phyloP scores from a whole-genome alignment of 768 basidiomycete species.

The Boletus rufocinnamomeus region DNA sequence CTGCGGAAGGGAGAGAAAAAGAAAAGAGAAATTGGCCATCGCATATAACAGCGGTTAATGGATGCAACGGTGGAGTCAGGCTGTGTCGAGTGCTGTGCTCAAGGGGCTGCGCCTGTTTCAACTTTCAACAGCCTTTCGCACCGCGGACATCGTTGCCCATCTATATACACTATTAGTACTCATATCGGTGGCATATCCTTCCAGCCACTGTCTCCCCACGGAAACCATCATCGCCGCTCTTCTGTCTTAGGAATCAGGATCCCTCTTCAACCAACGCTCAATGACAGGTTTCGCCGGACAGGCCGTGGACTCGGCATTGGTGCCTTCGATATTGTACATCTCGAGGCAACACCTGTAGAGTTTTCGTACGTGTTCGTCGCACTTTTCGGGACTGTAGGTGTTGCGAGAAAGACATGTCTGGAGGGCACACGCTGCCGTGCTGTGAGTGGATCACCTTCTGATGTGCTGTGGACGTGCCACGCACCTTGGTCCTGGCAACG shows the following conservation, averaged over 20 bases:
- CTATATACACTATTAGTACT: no score
- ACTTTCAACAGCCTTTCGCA: neutral
- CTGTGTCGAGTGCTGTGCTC: slow-evolving; percentile 9
- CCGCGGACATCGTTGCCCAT: neutral
- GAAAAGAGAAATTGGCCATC: neutral
- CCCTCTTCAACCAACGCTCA: slow-evolving; percentile 55
- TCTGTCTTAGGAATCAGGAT: slow-evolving; percentile 11
- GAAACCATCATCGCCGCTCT: neutral
- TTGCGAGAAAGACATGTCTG: slow-evolving; percentile 65
- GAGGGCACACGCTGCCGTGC: slow-evolving; percentile 55
- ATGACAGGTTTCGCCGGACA: slow-evolving; percentile 60
- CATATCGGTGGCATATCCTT: no score
- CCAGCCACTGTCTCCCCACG: neutral
- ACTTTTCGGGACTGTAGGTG: slow-evolving; percentile 65
- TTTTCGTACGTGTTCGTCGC: slow-evolving; percentile 49
- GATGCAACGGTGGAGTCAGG: neutral
- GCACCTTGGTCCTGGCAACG: slow-evolving; percentile 29
- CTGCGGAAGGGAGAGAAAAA: neutral
- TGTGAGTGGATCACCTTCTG: neutral
- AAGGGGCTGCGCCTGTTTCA: neutral
- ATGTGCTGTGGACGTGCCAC: neutral
- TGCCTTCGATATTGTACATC: slow-evolving; percentile 51
- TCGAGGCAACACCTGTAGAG: slow-evolving; percentile 64
- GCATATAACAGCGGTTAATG: no score
- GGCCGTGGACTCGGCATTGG: slow-evolving; percentile 52